Base-by-base conservation (phyloP, 345 rosid genomes). In the Kernera saxatilis region DNA sequence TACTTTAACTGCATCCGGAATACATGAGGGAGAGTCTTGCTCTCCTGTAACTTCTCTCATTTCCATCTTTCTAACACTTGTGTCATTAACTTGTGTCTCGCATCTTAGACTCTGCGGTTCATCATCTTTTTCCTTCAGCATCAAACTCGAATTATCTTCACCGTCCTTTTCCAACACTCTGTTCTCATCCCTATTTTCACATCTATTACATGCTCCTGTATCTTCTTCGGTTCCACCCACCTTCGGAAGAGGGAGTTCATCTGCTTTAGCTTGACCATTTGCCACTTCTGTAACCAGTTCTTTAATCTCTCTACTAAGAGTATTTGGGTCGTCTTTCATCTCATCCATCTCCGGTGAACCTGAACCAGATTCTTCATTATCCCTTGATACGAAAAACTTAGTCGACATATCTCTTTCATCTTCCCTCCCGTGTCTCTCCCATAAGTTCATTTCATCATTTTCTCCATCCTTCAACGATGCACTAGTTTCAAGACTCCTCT, bases 21-120 rank as follows among this genome's bases (percentile, higher is more conserved):
- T 3, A 48, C 30, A 39, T 8, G 75, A 58, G 6, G 67, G 53
- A 65, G 72, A 59, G 49, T 81, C 87, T 49, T 74, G 80, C 22
- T 79, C 75, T 65, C 80, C 87, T 51, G 48, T 76, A 69, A 84
- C 91, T 72, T 82, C 81, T 27, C 75, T 81, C 56, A 74, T 71
- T 58, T 82, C 84, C 89, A 87, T 84, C 73, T 63, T 41, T 32
- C 68, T 65, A 67, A 76, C 29, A 53, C 69, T 57, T 77, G 43
- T 55, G 54, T 85, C 84, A 78, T 74, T 59, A 29, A 56, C 53
- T 66, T 58, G 68, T 27, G 17, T 43, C 52, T 71, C 49, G 15
- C 60, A 27, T 32, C 61, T 67, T 39, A 14, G 19, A 40, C 53
- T 74, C 12, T 30, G 50, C 0, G 8, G 56, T 71, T 76, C 62